Base-by-base conservation (phyloP, 2,329 filamentous ascomycete genomes). In the Cladosporium sphaerospermum region DNA sequence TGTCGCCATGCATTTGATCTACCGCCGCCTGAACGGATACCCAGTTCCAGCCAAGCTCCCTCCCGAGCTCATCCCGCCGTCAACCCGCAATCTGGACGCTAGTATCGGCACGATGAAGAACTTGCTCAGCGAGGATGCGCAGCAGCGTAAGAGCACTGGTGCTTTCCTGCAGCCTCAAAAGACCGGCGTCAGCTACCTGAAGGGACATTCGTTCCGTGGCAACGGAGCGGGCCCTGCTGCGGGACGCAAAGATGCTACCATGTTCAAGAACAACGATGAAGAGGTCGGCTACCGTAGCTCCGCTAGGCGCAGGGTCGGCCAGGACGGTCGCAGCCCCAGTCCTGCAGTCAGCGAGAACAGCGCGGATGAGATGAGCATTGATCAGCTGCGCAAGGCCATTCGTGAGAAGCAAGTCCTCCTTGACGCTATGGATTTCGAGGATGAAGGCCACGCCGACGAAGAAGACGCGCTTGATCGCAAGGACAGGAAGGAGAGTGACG, bases 1-100 rank as follows among this genome's bases (percentile, higher is more conserved):
- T 8, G 92, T 99, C 49, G 90, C 91, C 9, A 99, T 99, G 93
- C 93, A 99, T 78, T 75, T 99, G 72, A 99, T 99, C 64, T 99
- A 99, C 74, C 82, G 93, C 63, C 96, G 95, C 68, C 79, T 99
- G 50, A 97, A 99, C 64, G 92, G 92, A 34, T 97, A 97, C 65
- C 91, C 92, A 1, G 79, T 97, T 32, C 93, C 93, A 13, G 88
- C 84, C 64, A 85, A 86, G 42, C 78, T 99, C 9, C 93, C 93
- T 8, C 83, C 93, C 0, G 93, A 99, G 75, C 81, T 99, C 56
- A 85, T 97, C 6, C 93, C 93, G 18, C 93, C 93, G 1, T 97
- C 93, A 1, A 96, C 92, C 9, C 83, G 92, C 59, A 96, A 96
- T 69, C 82, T 99, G 64, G 92, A 85, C 62, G 88, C 91, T 64